Evolutionary conservation across 1,284 basidiomycete genomes (phyloP), one percentile per base, ranked within the genome.

Genomic region (Singerocomus rubriflavus): DNA sequence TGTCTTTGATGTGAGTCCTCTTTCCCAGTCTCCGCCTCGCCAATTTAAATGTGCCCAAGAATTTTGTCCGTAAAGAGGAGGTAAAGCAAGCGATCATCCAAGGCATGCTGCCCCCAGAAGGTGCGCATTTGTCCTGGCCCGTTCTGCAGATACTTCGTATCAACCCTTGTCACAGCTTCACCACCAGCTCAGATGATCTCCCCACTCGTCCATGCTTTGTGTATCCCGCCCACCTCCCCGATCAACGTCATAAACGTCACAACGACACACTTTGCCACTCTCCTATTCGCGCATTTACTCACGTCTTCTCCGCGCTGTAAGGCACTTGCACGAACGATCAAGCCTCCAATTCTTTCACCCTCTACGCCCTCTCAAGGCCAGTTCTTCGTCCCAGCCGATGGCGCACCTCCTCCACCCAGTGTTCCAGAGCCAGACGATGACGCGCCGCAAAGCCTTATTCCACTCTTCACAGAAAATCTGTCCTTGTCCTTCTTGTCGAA

Each of bases 311-410:
- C 83, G 44, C 83, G 85, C 2, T 81, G 92, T 55, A 93, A 95
- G 68, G 73, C 85, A 1, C 75, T 92, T n/a, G 89, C 91, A 8
- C 84, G 82, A 44, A 70, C 72, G 3, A 82, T 89, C 66, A 74
- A 82, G 51, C 80, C 88, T 55, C 67, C 74, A 12, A 52, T 62
- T 48, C 38, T 65, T 29, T 50, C 67, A 10, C 45, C 71, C 16
- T 56, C 70, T 5, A 57, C 67, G 5, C 59, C 71, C 6, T 30
- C 61, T 66, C 27, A 62, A 44, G 75, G 76, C n/a, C 69, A 73
- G 29, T 84, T 88, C 67, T 91, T 88, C 60, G 80, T 90, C 11
- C 88, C 87, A 6, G 87, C 88, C 0, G 87, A 90, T 57, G 80
- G 79, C 17, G 63, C 72, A 5, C 68, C 74, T 1, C 62, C 72